Evolutionary conservation across 1,139 yeast species (phyloP), one percentile per base, ranked within the genome.

Genomic region (Groenewaldozyma sp.): DNA sequence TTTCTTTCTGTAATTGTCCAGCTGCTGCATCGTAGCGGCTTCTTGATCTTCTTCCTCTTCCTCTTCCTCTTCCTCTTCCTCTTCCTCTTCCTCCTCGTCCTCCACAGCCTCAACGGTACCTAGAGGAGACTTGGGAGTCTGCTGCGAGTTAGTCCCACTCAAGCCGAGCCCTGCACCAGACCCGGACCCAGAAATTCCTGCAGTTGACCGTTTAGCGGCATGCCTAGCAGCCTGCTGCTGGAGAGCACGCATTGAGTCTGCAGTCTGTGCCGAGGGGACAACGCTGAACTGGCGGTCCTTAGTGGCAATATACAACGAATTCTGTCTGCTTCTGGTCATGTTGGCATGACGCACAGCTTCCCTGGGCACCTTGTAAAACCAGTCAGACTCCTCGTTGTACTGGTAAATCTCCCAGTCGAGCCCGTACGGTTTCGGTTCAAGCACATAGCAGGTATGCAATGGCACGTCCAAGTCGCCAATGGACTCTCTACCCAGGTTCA

Each of bases 361-460:
- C 44, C 58, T 54, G 11, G 63, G 56, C n/a, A 84, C 80, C 50
- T 81, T 75, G 40, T 68, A 73, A 62, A 88, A 88, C 81, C 86
- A 78, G 59, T 87, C 91, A 24, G 72, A 62, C 5, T 65, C 65
- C 50, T 86, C 96, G 52, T 83, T 82, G 60, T 82, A 88, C 58
- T 86, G 94, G 60, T 80, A 88, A 62, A 87, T 70, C 16, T 84
- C 73, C 82, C 94, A 88, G 45, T 84, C 91, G 2, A 93, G 94
- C 3, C 97, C 98, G 59, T 86, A 88, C 0, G 97, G 96, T 55
- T 83, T 84, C 42, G 91, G 87, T 55, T 88, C 97, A 45, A 88
- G 70, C 48, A 91, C 77, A 55, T 87, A 88, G 22, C 88, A 77
- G 3, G 95, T 82, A 56, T 88, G 96, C 44, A 88, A 67, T 3